Percentiles rank a stretch among this genome's conserved stretches.
Conservation (phyloP, 805 yeast genomes). For the Kodamaea neixiangensis region DNA sequence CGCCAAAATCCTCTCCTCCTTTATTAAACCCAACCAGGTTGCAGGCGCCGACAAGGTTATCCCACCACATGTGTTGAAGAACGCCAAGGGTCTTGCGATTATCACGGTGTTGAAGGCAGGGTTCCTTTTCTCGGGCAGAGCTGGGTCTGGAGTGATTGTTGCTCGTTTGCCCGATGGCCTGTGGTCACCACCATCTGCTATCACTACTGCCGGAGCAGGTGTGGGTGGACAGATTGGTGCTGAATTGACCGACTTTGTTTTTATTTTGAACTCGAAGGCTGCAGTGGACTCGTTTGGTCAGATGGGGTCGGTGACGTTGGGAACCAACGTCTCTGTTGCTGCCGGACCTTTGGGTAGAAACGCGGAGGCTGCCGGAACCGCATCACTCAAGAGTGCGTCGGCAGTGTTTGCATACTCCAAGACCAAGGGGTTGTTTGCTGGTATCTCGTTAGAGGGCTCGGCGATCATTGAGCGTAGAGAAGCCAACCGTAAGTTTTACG, state of each 20-base stretch:
- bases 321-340: slow-evolving; percentile 93
- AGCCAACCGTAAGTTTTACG: slow-evolving; percentile 94
- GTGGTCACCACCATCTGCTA: slow-evolving; percentile 98
- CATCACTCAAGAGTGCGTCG: slow-evolving; percentile 81
- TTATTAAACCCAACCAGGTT: slow-evolving; percentile 91
- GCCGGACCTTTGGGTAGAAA: slow-evolving; percentile 98
- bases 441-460: slow-evolving; percentile 95
- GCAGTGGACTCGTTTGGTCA: slow-evolving; percentile 96
- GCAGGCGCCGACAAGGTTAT: slow-evolving; percentile 86
- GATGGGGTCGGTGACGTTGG: slow-evolving; percentile 89
- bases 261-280: slow-evolving; percentile 78
- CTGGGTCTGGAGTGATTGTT: slow-evolving; percentile 94
- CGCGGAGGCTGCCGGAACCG: slow-evolving; percentile 97
- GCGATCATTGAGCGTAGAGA: slow-evolving; percentile 96
- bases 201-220: slow-evolving; percentile 96
- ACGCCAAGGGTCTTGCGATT: slow-evolving; percentile 91
- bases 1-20: slow-evolving; percentile 85
- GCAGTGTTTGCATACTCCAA: slow-evolving; percentile 93
- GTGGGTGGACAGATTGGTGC: slow-evolving; percentile 98
- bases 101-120: slow-evolving; percentile 97
- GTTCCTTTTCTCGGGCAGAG: slow-evolving; percentile 92
- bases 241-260: slow-evolving; percentile 93
- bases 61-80: slow-evolving; percentile 82
- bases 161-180: slow-evolving; percentile 92
- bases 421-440: slow-evolving; percentile 96